Evolutionary conservation across 129 eudicot genomes (phyloP), one percentile per base, ranked within the genome.

Genomic region (Ambrosia artemisiifolia): DNA sequence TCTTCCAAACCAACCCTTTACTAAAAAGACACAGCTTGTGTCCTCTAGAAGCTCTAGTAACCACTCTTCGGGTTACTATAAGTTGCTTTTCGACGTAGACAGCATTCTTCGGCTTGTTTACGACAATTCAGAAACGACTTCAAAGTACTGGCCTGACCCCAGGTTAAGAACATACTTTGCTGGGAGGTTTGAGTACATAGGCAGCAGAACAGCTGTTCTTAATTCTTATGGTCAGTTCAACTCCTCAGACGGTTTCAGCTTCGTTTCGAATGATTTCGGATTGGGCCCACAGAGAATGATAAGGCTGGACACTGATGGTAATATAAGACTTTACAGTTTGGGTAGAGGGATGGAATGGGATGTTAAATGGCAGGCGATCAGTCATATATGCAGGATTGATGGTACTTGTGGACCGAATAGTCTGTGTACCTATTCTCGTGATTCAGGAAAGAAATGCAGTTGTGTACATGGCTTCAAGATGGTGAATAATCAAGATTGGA

Each of bases 371-470:
- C 80, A 76, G 69, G 82, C 80, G 2, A 3, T 63, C 9, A 7
- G 11, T 14, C 44, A 51, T 3, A 44, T 78, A 6, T 82, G 79
- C 16, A 61, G 13, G 28, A 59, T 63, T 56, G 73, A 81, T 69
- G 83, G 85, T 11, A 11, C 30, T 4, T 84, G 88, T 70, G 88
- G 88, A 28, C 61, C 35, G 9, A 74, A 85, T 38, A 75, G 82
- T 72, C 13, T 85, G 0, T 84, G 88, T 44, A 43, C 65, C 19
- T 75, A 84, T 77, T 6, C 44, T 33, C 67, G 47, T 16, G 57
- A 40, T 12, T 38, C 49, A 8, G 84, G 86, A 2, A 66, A 71
- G 24, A 65, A 51, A 43, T 85, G 89, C 71, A 19, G 62, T 5
- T 85, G 89, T 38, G 10, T 75, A 46, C 79, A 73, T 0, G 84